Conservation (phyloP, 2,329 filamentous ascomycete species). For the Pseudogymnoascus destructans region DNA sequence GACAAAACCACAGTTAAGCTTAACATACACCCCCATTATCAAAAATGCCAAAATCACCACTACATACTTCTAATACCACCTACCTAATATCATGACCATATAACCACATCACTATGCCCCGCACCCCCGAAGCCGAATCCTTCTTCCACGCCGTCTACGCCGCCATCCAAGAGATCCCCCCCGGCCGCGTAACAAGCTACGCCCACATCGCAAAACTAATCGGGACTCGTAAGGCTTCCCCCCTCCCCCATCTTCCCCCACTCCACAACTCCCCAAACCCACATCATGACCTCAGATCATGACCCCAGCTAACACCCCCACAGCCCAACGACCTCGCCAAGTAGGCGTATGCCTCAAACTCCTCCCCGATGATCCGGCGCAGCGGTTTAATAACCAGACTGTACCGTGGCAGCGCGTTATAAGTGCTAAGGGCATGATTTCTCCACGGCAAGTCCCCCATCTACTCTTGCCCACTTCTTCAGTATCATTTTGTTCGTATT, state of each 20-base stretch:
- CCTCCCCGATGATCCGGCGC: constrained; percentile 43
- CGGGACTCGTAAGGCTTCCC: constrained; percentile 49
- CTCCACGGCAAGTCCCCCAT: constrained; percentile 51
- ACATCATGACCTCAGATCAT: background rate
- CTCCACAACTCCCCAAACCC: constrained; percentile 9
- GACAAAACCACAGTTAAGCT: background rate
- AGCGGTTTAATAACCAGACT: constrained; percentile 56
- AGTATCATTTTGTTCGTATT: background rate
- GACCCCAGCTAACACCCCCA: background rate
- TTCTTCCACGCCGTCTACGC: constrained; percentile 70
- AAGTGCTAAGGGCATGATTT: constrained; percentile 75
- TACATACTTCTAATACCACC: background rate
- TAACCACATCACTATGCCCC: constrained; percentile 40
- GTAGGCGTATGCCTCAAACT: constrained; percentile 86
- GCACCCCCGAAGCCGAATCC: constrained; percentile 58
- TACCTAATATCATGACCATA: background rate
- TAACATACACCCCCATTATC: background rate
- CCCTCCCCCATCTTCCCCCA: background rate
- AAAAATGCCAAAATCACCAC: background rate
- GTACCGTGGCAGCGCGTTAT: constrained; percentile 95
- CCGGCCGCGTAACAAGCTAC: constrained; percentile 76
- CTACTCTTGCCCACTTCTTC: background rate
- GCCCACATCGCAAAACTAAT: constrained; percentile 64
- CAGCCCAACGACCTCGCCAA: constrained; percentile 64
- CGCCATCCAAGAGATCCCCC: constrained; percentile 74